Evolutionary conservation across 805 yeast genomes (phyloP).

Genomic region (Kodamaea nitidulidarum): DNA sequence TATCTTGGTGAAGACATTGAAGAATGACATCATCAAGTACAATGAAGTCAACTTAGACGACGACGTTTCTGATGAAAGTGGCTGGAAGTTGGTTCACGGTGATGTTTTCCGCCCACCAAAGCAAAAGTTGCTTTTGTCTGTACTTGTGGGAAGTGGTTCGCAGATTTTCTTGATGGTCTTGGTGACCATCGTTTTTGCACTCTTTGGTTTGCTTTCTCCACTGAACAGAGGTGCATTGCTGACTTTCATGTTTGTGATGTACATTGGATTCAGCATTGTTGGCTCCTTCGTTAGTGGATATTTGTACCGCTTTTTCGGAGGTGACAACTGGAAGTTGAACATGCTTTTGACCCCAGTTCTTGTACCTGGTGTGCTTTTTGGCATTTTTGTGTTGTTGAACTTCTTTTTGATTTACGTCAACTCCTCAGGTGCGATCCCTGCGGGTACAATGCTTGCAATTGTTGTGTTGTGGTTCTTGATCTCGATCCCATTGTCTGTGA

Average conservation of each 20-base stretch:
- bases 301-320: slow-evolving; percentile 84
- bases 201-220: slow-evolving; percentile 86
- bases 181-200: slow-evolving; percentile 73
- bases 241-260: slow-evolving; percentile 83
- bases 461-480: slow-evolving; percentile 80
- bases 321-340: slow-evolving; percentile 86
- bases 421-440: slow-evolving; percentile 93
- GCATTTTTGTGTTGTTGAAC: slow-evolving; percentile 64
- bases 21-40: slow-evolving; percentile 80
- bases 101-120: slow-evolving; percentile 88
- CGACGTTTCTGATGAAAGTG: slow-evolving; percentile 86
- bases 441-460: slow-evolving; percentile 82
- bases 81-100: slow-evolving; percentile 96
- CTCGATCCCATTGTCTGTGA: slow-evolving; percentile 77
- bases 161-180: slow-evolving; percentile 77
- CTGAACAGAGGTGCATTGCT: slow-evolving; percentile 91
- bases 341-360: slow-evolving; percentile 76
- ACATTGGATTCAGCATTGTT: slow-evolving; percentile 72
- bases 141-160: slow-evolving; percentile 81
- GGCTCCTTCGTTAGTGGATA: slow-evolving; percentile 88
- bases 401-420: slow-evolving; percentile 72
- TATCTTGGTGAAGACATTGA: slow-evolving; percentile 72
- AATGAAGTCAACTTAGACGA: slow-evolving; percentile 85
- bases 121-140: slow-evolving; percentile 65
- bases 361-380: slow-evolving; percentile 77